phyloP scores from a whole-genome alignment of 2,329 filamentous ascomycete species.

The Cytospora mali region DNA sequence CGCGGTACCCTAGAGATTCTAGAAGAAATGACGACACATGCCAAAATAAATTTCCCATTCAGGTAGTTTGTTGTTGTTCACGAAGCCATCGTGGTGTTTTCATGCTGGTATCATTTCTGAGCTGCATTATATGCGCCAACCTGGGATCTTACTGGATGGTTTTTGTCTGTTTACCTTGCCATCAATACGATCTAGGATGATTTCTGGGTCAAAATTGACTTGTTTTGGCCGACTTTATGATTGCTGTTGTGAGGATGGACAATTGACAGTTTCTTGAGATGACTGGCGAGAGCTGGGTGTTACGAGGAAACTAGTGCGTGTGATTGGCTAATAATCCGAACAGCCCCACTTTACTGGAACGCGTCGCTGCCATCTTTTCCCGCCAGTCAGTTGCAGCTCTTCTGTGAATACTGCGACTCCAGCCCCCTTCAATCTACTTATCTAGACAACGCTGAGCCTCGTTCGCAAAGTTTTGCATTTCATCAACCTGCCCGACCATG shows the following conservation, averaged over 20 bases:
- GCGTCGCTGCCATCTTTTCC: constrained; percentile 18
- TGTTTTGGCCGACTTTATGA: background rate
- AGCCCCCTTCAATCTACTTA: constrained; percentile 8
- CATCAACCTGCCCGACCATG: constrained; percentile 16
- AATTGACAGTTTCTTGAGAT: background rate
- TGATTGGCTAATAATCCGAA: constrained; percentile 1
- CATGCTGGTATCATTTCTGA: background rate
- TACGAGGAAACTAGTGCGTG: background rate
- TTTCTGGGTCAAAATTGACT: background rate
- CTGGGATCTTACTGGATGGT: background rate
- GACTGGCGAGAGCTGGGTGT: constrained; percentile 7
- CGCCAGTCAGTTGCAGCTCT: constrained; percentile 16
- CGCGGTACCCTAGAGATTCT: constrained; percentile 28
- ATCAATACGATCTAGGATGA: background rate
- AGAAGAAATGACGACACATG: constrained; percentile 26
- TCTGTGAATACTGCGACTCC: constrained; percentile 13
- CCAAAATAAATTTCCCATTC: constrained; percentile 29
- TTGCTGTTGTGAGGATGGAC: constrained; percentile 3
- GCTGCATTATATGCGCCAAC: background rate
- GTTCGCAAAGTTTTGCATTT: constrained; percentile 20
- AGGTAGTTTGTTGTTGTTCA: constrained; percentile 26
- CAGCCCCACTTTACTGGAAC: constrained; percentile 13
- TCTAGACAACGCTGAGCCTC: constrained; percentile 8
- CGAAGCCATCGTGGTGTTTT: constrained; percentile 11
- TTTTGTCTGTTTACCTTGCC: background rate